A percentile compares a stretch with the other conserved stretches of the same genome.
Conservation (phyloP, 164 flowering plant genomes). For the Tetrastigma voinierianum region DNA sequence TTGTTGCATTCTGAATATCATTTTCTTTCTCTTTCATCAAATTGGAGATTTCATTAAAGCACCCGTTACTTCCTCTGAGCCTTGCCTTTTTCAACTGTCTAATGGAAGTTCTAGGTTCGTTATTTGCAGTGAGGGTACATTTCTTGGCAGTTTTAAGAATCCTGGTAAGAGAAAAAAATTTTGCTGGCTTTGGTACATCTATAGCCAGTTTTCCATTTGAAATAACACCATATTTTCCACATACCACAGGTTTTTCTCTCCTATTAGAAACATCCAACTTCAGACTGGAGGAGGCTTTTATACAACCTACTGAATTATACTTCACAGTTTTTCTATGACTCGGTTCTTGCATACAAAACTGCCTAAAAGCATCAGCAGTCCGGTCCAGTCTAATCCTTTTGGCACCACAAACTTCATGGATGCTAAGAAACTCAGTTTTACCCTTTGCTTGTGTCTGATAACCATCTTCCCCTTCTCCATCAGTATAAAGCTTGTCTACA, state of each 20-base stretch:
- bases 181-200: slow-evolving; percentile 35
- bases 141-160: slow-evolving; percentile 42
- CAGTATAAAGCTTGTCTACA: slow-evolving; percentile 14
- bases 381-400: slow-evolving; percentile 15
- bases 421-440: slow-evolving; percentile 5
- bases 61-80: slow-evolving; percentile 8
- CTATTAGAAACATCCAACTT: slow-evolving; percentile 11
- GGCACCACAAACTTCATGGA: too few species aligned
- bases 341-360: slow-evolving; percentile 7
- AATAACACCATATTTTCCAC: slow-evolving; percentile 62
- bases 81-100: slow-evolving; percentile 19
- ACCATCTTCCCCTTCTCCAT: slow-evolving; percentile 24
- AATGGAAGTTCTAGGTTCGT: slow-evolving; percentile 14
- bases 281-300: slow-evolving; percentile 11
- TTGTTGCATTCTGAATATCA: slow-evolving; percentile 10
- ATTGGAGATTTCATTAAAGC: slow-evolving; percentile 1
- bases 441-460: slow-evolving; percentile 2
- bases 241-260: slow-evolving; percentile 43
- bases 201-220: slow-evolving; percentile 28
- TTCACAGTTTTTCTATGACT: slow-evolving; percentile 15
- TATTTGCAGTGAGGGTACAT: slow-evolving; percentile 17
- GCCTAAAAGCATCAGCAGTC: slow-evolving; percentile 9
- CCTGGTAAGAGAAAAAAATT: slow-evolving; percentile 47
- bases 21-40: slow-evolving; percentile 21
- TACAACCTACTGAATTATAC: slow-evolving; percentile 8